Evolutionary conservation across 2,329 filamentous ascomycete species (phyloP).

Genomic region (Blastomyces percursus): DNA sequence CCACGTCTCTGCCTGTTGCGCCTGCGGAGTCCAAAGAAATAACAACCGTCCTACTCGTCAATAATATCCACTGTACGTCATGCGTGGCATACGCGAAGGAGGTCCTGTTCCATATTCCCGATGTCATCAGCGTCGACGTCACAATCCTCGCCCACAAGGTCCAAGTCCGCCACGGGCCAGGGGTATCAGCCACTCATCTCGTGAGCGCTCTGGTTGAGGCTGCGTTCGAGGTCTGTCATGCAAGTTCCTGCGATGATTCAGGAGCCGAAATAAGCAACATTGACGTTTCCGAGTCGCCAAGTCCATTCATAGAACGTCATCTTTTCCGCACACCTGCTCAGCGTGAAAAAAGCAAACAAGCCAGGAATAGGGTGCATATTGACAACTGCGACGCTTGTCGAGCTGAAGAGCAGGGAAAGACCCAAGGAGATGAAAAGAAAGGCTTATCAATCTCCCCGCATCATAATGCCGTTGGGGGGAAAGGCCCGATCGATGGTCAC

Average conservation of each 20-base stretch:
- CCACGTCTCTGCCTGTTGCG: neutral
- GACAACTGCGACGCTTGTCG: constrained; percentile 43
- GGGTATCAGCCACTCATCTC: constrained; percentile 25
- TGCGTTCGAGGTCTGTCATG: constrained; percentile 38
- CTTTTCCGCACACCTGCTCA: constrained; percentile 17
- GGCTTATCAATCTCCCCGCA: neutral
- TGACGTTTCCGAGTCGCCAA: constrained; percentile 21
- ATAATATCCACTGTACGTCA: constrained; percentile 40
- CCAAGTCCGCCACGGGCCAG: constrained; percentile 28
- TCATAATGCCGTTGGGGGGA: neutral
- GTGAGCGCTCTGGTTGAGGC: constrained; percentile 32
- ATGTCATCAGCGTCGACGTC: constrained; percentile 30
- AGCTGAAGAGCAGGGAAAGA: constrained; percentile 23
- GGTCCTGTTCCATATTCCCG: constrained; percentile 29
- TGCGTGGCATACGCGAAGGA: constrained; percentile 38
- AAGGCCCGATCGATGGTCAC: neutral
- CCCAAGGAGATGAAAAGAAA: neutral
- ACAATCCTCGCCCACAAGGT: constrained; percentile 37
- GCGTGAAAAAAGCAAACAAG: constrained; percentile 13
- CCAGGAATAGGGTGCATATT: constrained; percentile 31
- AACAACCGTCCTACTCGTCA: constrained; percentile 34
- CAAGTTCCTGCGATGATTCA: constrained; percentile 28
- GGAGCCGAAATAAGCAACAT: constrained; percentile 26
- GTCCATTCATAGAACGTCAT: constrained; percentile 22
- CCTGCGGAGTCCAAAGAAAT: neutral